A percentile compares a stretch with the other conserved stretches of the same genome.
These are phyloP conservation scores for Chrysopogon serrulatus DNA, from an alignment of 176 grass and related monocot species.

Conservation along the genomic window DNA sequence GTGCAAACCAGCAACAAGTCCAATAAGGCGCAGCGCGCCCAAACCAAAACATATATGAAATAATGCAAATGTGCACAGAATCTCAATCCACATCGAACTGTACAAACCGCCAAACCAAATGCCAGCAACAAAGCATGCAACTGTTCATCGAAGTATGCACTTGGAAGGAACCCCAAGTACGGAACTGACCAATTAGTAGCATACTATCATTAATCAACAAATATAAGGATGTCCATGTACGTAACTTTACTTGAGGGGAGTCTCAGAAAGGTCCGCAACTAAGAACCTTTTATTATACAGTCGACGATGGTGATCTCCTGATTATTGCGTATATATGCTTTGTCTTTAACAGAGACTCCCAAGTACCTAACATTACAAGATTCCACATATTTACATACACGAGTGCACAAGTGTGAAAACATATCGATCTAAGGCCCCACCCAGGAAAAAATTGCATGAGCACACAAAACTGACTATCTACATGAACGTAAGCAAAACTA, in stretches of 20 bases:
- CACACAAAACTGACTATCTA: slow-evolving; percentile 56
- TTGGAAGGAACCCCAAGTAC: neutral
- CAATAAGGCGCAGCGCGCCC: no score
- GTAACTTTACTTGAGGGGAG: neutral
- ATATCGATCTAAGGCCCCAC: slow-evolving; percentile 25
- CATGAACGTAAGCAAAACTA: slow-evolving; percentile 35
- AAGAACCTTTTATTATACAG: neutral
- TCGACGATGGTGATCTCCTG: neutral
- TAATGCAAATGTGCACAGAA: neutral
- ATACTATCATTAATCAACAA: neutral
- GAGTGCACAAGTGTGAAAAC: slow-evolving; percentile 13
- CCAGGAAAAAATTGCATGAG: slow-evolving; percentile 29
- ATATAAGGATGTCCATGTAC: neutral
- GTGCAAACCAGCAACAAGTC: no score
- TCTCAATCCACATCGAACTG: neutral
- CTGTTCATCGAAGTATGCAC: neutral
- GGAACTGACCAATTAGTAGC: neutral
- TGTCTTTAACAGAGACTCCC: neutral
- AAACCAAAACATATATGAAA: neutral
- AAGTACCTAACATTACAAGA: slow-evolving; percentile 9
- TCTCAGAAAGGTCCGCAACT: neutral
- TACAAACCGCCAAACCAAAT: neutral
- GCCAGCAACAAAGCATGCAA: neutral
- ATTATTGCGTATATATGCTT: slow-evolving; percentile 25
- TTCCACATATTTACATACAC: slow-evolving; percentile 39